Percentiles rank a stretch among this genome's conserved stretches.
Evolutionary conservation across 176 grass and related monocot genomes (phyloP).

Genomic region (Paspalum notatum): DNA sequence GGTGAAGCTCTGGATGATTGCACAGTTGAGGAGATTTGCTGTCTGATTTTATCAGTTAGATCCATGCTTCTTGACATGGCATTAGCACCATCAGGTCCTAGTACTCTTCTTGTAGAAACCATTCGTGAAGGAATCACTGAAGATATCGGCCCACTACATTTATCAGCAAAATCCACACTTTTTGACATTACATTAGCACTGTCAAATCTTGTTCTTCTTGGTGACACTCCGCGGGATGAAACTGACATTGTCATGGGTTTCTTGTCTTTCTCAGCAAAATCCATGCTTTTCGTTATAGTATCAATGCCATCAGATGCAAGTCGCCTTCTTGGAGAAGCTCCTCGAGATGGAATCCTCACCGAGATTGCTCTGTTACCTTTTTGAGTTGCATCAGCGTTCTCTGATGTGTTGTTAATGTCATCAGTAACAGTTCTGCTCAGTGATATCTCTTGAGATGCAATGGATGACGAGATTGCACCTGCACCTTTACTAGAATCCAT

Average conservation of each 20-base stretch:
- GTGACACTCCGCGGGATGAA: conserved; percentile 54
- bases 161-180: conserved; percentile 61
- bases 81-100: conserved; percentile 52
- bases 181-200: conserved; percentile 49
- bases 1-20: conserved; percentile 49
- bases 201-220: conserved; percentile 56
- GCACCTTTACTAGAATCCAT: conserved; percentile 31
- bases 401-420: conserved; percentile 24
- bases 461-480: conserved; percentile 36
- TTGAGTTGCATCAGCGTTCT: conserved; percentile 35
- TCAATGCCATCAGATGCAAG: conserved; percentile 48
- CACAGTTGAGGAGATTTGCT: conserved; percentile 47
- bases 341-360: conserved; percentile 54
- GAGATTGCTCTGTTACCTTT: conserved; percentile 36
- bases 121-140: conserved; percentile 41
- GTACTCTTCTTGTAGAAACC: conserved; percentile 54
- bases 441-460: conserved; percentile 34
- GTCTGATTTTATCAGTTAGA: conserved; percentile 48
- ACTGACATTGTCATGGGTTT: conserved; percentile 30
- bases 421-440: conserved; percentile 32
- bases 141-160: conserved; percentile 47
- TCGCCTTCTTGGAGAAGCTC: conserved; percentile 54
- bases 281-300: conserved; percentile 49
- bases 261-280: conserved; percentile 54
- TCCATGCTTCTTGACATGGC: conserved; percentile 68